Evolutionary conservation across 2,329 filamentous ascomycete species (phyloP), one percentile per base, ranked within the genome.

Genomic region (Atkinsonella texensis): DNA sequence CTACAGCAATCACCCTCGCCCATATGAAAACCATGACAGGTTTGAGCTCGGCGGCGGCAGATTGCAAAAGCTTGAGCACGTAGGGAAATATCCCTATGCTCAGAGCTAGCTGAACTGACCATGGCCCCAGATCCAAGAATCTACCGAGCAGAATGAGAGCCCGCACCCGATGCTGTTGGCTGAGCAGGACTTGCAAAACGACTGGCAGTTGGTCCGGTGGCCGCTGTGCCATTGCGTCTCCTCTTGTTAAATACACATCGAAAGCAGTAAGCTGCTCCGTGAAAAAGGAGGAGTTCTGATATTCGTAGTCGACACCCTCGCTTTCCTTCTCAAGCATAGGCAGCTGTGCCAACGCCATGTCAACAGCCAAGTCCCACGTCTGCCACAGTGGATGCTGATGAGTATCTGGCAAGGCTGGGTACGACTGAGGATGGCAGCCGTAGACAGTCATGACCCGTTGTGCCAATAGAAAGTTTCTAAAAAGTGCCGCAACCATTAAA

Each of bases 11-110:
- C 43, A 98, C 89, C 47, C 93, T 81, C 6, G 93, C 90, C 93
- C 93, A 98, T 56, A 98, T 98, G 67, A 97, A 98, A 5, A 98
- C 90, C 93, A 98, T 97, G 54, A 97, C 90, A 0, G 93, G 91
- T 63, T 97, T 97, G 55, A 98, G 72, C 67, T 98, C 93, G 46
- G 89, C 80, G 0, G 93, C 93, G 46, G 94, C 91, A 4, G 93
- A 97, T 66, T 98, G 93, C 17, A 98, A 74, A 28, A 98, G 75
- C 69, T 98, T 98, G 35, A 98, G 73, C n/a, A 98, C 93, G 63
- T 98, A 98, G 0, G 93, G 93, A 67, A 98, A 98, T 56, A 98
- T 98, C 23, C 93, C 93, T 55, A 98, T 98, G 67, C 90, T 96
- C 15, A 98, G 76, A 15, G 93, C 93, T 41, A 98, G 80, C 65